Base-by-base conservation (phyloP, 257 asterid species). In the Lantana camara region DNA sequence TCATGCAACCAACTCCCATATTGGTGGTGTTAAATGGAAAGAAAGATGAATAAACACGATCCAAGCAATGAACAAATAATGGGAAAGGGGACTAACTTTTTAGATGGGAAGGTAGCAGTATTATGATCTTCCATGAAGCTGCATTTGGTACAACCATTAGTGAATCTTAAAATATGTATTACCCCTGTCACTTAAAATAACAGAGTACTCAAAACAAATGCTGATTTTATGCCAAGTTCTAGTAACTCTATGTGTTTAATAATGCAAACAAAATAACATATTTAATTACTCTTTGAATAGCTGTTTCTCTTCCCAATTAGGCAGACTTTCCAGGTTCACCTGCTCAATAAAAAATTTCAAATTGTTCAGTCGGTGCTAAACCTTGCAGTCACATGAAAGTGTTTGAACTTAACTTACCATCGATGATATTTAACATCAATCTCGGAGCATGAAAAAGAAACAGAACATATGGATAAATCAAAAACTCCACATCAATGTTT, bases 121-220 rank as follows among this genome's bases (percentile, higher is more conserved):
- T 94, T 94, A 82, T 94, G 99, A 77, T 94, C 99, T 80, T 94
- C 99, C 97, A 90, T 90, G 84, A 90, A 94, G 68, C 97, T 94
- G 95, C 78, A 65, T 32, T 53, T 35, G 53, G 70, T 47, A 66
- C 16, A 59, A 20, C 16, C 45, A 65, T 49, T 68, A 59, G 21
- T 45, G 10, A 27, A 69, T 48, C 21, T 47, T 60, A 45, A n/a
- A n/a, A 13, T 29, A 56, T 50, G 34, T 34, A 47, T 12, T 16
- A 32, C 21, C 45, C 30, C 14, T 15, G 30, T 19, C 59, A 9
- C 51, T 34, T 13, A 7, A 11, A 27, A 4, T 1, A 15, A 9
- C 48, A 46, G 40, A 10, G 3, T 15, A 67, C 15, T n/a, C n/a
- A 45, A 21, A 9, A 47, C 5, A 53, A 40, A 22, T 58, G 19